Evolutionary conservation across 2,329 filamentous ascomycete species (phyloP).

Genomic region (Penicillium brasilianum): DNA sequence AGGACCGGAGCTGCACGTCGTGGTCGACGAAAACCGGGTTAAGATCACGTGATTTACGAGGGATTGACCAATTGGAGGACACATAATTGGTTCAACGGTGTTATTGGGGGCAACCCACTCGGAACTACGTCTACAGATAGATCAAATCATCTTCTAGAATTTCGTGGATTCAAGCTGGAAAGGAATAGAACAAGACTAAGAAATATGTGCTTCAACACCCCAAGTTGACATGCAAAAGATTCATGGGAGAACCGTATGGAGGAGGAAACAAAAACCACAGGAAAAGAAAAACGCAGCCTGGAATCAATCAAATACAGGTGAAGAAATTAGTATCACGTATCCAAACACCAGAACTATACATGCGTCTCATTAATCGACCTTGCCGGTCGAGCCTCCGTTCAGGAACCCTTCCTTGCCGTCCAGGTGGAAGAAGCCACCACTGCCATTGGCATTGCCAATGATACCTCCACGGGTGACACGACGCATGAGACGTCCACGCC

Average conservation of each 20-base stretch:
- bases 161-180: conserved; percentile 7
- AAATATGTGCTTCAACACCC: conserved; percentile 31
- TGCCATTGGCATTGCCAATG: conserved; percentile 41
- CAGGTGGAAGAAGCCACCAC: conserved; percentile 53
- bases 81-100: conserved; percentile 16
- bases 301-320: conserved; percentile 31
- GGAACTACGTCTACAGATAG: neutral
- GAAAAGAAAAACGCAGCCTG: conserved; percentile 17
- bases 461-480: conserved; percentile 41
- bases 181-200: conserved; percentile 18
- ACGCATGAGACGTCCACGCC: conserved; percentile 39
- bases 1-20: conserved; percentile 27
- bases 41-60: conserved; percentile 29
- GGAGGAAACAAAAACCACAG: conserved; percentile 4
- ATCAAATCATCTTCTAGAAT: neutral
- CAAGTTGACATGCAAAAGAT: conserved; percentile 29
- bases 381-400: conserved; percentile 50
- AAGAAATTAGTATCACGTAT: conserved; percentile 31
- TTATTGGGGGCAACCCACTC: neutral
- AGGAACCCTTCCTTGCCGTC: conserved; percentile 56
- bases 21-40: conserved; percentile 45
- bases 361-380: conserved; percentile 51
- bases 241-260: conserved; percentile 17
- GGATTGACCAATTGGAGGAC: conserved; percentile 35
- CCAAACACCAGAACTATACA: conserved; percentile 42